A percentile compares a stretch with the other conserved stretches of the same genome.
Evolutionary conservation across 2,329 filamentous ascomycete genomes (phyloP).

Genomic region (Fusarium mundagurra): DNA sequence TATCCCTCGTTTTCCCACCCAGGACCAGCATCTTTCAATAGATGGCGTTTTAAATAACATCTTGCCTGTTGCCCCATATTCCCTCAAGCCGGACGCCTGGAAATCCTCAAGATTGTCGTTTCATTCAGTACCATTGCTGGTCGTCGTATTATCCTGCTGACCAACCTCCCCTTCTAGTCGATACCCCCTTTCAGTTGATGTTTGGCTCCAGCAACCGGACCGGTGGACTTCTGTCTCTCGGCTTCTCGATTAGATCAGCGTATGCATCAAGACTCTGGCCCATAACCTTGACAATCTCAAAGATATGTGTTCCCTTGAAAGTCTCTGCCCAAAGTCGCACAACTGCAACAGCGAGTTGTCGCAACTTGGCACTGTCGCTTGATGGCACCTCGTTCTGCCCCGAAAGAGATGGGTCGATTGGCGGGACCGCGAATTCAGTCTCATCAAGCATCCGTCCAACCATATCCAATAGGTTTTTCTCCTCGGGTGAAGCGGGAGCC

Average conservation of each 20-base stretch:
- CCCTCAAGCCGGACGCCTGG: constrained; percentile 13
- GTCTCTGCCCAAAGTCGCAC: constrained; percentile 70
- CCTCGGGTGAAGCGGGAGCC: constrained; percentile 60
- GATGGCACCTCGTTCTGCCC: constrained; percentile 56
- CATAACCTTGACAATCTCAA: constrained; percentile 68
- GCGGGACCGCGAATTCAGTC: constrained; percentile 67
- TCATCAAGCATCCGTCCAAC: constrained; percentile 69
- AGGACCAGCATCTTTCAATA: background rate
- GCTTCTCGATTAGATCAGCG: constrained; percentile 66
- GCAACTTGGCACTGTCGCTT: constrained; percentile 61
- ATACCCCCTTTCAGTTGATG: constrained; percentile 26
- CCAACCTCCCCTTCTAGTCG: background rate
- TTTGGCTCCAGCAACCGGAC: constrained; percentile 36
- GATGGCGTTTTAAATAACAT: background rate
- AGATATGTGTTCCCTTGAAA: constrained; percentile 70
- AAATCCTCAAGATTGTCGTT: constrained; percentile 3
- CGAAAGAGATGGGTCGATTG: constrained; percentile 65
- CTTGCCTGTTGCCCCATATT: background rate
- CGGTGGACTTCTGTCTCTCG: constrained; percentile 55
- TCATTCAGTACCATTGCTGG: background rate
- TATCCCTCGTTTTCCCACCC: background rate
- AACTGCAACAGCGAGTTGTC: constrained; percentile 66
- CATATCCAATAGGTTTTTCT: constrained; percentile 64
- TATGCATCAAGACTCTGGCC: constrained; percentile 66
- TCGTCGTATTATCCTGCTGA: background rate